Evolutionary conservation across 2,329 filamentous ascomycete genomes (phyloP).

Genomic region (Ophiostoma perfectum): DNA sequence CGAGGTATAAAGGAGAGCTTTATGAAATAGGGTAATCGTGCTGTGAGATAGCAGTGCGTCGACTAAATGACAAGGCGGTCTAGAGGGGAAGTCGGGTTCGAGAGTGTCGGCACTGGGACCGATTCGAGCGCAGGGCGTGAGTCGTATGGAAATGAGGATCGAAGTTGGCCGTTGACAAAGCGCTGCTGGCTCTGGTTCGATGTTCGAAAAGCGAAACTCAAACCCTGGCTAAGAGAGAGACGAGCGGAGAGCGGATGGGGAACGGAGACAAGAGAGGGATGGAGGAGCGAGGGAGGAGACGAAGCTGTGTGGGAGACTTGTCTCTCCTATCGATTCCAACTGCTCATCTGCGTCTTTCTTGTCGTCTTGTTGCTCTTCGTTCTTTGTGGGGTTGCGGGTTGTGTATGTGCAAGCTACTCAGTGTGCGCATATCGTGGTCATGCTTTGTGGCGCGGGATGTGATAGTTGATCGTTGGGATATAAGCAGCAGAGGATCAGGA

Average conservation of each 20-base stretch:
- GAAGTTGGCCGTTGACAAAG: neutral
- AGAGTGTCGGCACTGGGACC: neutral
- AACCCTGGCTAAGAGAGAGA: neutral
- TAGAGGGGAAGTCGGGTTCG: neutral
- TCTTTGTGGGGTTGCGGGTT: neutral
- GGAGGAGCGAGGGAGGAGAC: constrained; percentile 2
- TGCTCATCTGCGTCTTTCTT: neutral
- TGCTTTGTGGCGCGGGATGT: neutral
- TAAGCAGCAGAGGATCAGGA: neutral
- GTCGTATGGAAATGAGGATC: neutral
- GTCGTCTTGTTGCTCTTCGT: neutral
- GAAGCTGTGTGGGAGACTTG: constrained; percentile 7
- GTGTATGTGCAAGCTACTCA: neutral
- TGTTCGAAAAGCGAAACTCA: neutral
- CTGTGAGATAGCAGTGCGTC: neutral
- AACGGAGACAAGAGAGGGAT: neutral
- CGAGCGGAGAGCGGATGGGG: neutral
- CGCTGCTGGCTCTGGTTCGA: neutral
- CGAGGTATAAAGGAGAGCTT: too few relatives aligned
- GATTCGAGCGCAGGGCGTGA: neutral
- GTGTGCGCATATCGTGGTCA: neutral
- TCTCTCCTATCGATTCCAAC: constrained; percentile 9
- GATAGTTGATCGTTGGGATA: neutral
- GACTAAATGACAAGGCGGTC: neutral
- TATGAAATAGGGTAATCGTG: neutral